Evolutionary conservation across 208 protist species (phyloP).

Genomic region (Crithidia fasciculata): DNA sequence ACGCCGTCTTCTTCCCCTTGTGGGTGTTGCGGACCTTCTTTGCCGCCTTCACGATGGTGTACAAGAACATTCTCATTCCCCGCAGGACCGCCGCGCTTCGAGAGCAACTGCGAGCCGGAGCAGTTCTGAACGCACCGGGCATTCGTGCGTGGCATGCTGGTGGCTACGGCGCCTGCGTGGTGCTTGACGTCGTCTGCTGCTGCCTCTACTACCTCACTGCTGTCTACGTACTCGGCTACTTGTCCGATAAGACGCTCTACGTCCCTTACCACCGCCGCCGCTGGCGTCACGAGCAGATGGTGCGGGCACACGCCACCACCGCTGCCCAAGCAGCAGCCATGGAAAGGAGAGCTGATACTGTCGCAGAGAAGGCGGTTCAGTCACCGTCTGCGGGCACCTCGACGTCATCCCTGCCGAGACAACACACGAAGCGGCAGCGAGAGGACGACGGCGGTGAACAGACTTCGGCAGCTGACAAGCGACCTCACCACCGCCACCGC

Average conservation of each 20-base stretch:
- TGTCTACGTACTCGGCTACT: constrained; percentile 43
- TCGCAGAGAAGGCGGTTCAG: no score
- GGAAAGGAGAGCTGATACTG: neutral
- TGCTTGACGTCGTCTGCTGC: constrained; percentile 47
- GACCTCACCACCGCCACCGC: no score
- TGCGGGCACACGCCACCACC: neutral
- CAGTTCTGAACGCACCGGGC: neutral
- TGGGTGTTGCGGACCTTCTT: constrained; percentile 50
- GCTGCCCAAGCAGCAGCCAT: neutral
- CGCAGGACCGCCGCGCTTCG: constrained; percentile 13
- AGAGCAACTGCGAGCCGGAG: neutral
- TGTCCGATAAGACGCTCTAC: constrained; percentile 59
- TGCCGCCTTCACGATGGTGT: constrained; percentile 52
- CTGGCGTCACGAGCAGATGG: constrained; percentile 31
- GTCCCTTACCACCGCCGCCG: constrained; percentile 39
- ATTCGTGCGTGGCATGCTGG: constrained; percentile 44
- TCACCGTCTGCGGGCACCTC: no score
- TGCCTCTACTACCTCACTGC: constrained; percentile 35
- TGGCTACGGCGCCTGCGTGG: constrained; percentile 43
- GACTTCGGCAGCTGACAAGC: no score
- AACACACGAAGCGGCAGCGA: neutral
- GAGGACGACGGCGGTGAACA: neutral
- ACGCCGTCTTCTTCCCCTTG: constrained; percentile 27
- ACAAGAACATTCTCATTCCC: constrained; percentile 44
- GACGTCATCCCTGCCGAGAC: neutral